These are phyloP conservation scores for Chlorencoelia australis DNA, from an alignment of 2,329 filamentous ascomycete genomes.

Conservation along the genomic window DNA sequence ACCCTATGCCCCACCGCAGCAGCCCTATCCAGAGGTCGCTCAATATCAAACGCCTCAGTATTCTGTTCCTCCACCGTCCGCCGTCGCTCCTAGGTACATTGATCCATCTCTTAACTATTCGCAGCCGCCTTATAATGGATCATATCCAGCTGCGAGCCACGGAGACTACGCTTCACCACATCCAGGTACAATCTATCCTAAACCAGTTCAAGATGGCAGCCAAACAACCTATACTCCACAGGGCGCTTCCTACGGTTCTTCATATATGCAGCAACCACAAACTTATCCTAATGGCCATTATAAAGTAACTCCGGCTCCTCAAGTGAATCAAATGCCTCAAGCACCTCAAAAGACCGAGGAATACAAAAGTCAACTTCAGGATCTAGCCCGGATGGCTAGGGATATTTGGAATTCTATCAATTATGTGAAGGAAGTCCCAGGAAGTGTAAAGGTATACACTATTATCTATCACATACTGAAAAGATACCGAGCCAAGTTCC, in stretches of 20 bases:
- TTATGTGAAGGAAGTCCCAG: slow-evolving; percentile 49
- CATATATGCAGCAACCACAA: slow-evolving; percentile 15
- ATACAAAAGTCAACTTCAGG: slow-evolving; percentile 39
- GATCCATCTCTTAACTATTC: slow-evolving; percentile 18
- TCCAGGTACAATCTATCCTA: slow-evolving; percentile 14
- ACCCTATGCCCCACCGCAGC: slow-evolving; percentile 22
- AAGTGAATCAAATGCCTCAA: slow-evolving; percentile 8
- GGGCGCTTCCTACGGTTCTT: slow-evolving; percentile 13
- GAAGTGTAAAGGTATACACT: slow-evolving; percentile 51
- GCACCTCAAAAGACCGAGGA: slow-evolving; percentile 30
- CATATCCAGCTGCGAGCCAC: slow-evolving; percentile 15
- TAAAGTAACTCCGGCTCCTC: background rate
- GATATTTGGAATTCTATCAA: slow-evolving; percentile 54
- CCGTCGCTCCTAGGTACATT: slow-evolving; percentile 15
- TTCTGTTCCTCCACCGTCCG: slow-evolving; percentile 16
- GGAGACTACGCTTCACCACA: slow-evolving; percentile 14
- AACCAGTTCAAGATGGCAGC: slow-evolving; percentile 10
- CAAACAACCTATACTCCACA: slow-evolving; percentile 15
- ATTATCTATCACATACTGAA: slow-evolving; percentile 53
- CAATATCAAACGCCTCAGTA: slow-evolving; percentile 20
- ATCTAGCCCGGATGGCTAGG: slow-evolving; percentile 44
- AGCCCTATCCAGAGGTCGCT: slow-evolving; percentile 12
- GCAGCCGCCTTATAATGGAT: slow-evolving; percentile 19
- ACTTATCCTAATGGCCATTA: slow-evolving; percentile 16
- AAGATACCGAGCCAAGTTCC: slow-evolving; percentile 47